Evolutionary conservation across 495 filamentous ascomycete species (phyloP).

Genomic region (Talaromyces proteolyticus): DNA sequence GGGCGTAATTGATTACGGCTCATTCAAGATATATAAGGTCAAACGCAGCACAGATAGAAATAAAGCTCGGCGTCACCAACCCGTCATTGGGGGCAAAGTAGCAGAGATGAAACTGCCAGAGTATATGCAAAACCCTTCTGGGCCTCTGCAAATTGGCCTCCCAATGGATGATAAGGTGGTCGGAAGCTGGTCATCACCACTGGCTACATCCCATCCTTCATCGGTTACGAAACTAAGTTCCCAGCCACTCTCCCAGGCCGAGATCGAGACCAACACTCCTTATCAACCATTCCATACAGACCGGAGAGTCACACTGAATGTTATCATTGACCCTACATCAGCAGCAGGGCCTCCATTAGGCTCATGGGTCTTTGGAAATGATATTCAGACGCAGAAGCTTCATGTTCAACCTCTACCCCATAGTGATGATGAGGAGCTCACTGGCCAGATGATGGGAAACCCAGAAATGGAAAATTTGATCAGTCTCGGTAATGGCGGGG

Average conservation of each 20-base stretch:
- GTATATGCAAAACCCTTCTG: constrained; percentile 26
- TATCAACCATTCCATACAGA: constrained; percentile 92
- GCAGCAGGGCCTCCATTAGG: constrained; percentile 16
- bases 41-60: constrained; percentile 37
- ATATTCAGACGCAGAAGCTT: constrained; percentile 54
- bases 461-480: constrained; percentile 48
- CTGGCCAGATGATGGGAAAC: constrained; percentile 28
- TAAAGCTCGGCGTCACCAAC: constrained; percentile 42
- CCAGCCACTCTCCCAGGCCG: constrained; percentile 68
- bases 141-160: constrained; percentile 28
- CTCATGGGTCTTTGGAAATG: constrained; percentile 68
- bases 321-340: constrained; percentile 36
- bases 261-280: constrained; percentile 87
- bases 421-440: constrained; percentile 47
- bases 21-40: constrained; percentile 61
- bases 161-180: constrained; percentile 21
- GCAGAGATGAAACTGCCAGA: constrained; percentile 60
- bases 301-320: constrained; percentile 63
- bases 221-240: constrained; percentile 24
- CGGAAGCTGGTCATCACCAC: constrained; percentile 30
- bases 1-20: constrained; percentile 29
- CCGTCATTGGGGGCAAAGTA: constrained; percentile 51
- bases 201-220: constrained; percentile 22
- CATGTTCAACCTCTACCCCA: constrained; percentile 47
- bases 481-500: constrained; percentile 50